phyloP scores from a whole-genome alignment of 176 grass and related monocot species.

The Cenchrus americanus region DNA sequence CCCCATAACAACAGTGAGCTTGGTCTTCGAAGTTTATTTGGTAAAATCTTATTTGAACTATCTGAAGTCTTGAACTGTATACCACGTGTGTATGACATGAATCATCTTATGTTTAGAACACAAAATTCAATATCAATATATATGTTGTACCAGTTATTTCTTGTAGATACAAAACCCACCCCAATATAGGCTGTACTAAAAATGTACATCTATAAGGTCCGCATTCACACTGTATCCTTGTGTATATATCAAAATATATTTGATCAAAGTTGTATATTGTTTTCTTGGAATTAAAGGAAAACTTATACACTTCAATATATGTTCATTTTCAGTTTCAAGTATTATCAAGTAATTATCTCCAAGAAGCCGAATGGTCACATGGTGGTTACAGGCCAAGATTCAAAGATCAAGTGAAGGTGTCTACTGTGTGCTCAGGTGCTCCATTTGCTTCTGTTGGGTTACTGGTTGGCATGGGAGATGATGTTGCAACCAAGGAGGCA shows the following conservation, averaged over 20 bases:
- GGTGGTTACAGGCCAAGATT: slow-evolving; percentile 29
- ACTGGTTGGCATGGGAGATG: slow-evolving; percentile 46
- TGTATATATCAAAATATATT: neutral
- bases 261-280: neutral
- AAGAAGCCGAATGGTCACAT: slow-evolving; percentile 54
- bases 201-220: neutral
- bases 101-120: neutral
- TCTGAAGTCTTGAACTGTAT: neutral
- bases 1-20: neutral
- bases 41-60: neutral
- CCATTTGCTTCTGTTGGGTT: slow-evolving; percentile 29
- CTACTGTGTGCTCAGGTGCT: slow-evolving; percentile 20
- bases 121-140: neutral
- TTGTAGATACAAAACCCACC: neutral
- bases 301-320: neutral
- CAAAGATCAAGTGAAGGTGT: slow-evolving; percentile 37
- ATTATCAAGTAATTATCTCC: slow-evolving; percentile 37
- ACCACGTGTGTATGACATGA: neutral
- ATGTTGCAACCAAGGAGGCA: slow-evolving; percentile 42
- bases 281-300: neutral
- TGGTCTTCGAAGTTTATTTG: neutral
- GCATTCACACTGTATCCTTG: neutral
- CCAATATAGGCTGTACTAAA: neutral
- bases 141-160: neutral
- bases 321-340: slow-evolving; percentile 24